Evolutionary conservation across 2,329 filamentous ascomycete genomes (phyloP).

Genomic region (Teratosphaeria zuluensis): DNA sequence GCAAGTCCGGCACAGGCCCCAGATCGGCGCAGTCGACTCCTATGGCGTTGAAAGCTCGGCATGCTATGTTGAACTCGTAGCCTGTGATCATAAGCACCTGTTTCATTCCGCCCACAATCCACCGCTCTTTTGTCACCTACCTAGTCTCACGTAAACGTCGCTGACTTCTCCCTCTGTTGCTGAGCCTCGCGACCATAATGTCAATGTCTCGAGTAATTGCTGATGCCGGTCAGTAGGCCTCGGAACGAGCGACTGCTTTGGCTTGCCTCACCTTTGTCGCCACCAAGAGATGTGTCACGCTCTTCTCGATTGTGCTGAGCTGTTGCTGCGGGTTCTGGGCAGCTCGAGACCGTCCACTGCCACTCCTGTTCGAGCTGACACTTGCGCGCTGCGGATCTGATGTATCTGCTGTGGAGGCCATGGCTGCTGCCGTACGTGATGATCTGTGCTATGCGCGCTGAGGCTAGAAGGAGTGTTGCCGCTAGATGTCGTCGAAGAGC

Average conservation of each 20-base stretch:
- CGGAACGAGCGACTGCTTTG: neutral
- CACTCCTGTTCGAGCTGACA: neutral
- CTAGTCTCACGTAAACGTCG: slow-evolving; percentile 92
- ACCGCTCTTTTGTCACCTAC: neutral
- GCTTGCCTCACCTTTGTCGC: slow-evolving; percentile 59
- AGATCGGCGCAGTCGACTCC: slow-evolving; percentile 91
- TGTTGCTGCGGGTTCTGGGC: slow-evolving; percentile 54
- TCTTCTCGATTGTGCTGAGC: slow-evolving; percentile 97
- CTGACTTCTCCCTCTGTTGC: slow-evolving; percentile 93
- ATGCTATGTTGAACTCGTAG: slow-evolving; percentile 99
- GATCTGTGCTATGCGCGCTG: neutral
- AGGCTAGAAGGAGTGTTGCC: neutral
- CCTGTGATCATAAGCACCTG: slow-evolving; percentile 25
- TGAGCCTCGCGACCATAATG: slow-evolving; percentile 89
- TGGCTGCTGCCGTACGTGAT: neutral
- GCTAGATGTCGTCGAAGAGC: neutral
- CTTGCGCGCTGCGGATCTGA: neutral
- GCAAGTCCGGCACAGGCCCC: slow-evolving; percentile 84
- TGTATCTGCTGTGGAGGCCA: neutral
- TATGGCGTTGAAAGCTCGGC: slow-evolving; percentile 90
- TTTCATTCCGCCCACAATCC: neutral
- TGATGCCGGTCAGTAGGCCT: neutral
- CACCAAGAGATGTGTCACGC: slow-evolving; percentile 92
- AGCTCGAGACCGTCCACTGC: slow-evolving; percentile 5
- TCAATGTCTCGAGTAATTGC: slow-evolving; percentile 91